These are phyloP conservation scores for Maudiozyma serrabonitensis DNA, from an alignment of 805 yeast species.

Conservation along the genomic window DNA sequence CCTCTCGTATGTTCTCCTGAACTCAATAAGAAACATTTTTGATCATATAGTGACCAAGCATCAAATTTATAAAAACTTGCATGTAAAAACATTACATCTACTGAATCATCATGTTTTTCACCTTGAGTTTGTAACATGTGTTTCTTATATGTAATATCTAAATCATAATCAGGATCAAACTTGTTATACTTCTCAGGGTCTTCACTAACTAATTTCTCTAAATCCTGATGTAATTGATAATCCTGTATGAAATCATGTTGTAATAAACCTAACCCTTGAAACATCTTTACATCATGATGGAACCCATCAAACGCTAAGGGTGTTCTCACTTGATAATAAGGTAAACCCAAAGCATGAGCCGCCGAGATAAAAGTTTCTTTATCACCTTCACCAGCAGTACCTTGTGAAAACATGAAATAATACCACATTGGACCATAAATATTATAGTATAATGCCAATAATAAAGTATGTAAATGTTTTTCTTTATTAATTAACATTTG, in stretches of 20 bases:
- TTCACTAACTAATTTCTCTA: conserved; percentile 3
- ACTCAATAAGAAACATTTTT: conserved; percentile 11
- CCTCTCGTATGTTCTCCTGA: conserved; percentile 19
- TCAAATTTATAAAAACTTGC: conserved; percentile 34
- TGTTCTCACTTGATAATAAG: conserved; percentile 41
- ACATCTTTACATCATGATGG: conserved; percentile 25
- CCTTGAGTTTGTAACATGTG: conserved; percentile 1
- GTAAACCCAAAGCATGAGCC: conserved; percentile 38
- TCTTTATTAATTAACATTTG: conserved; percentile 55
- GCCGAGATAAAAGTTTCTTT: conserved; percentile 68
- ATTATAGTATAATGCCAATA: conserved; percentile 58
- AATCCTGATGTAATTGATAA: conserved; percentile 22
- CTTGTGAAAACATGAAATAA: conserved; percentile 63
- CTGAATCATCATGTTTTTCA: background rate
- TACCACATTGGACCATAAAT: conserved; percentile 56
- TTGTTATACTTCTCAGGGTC: background rate
- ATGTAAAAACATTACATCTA: conserved; percentile 30
- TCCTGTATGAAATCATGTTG: conserved; percentile 63
- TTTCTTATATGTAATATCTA: conserved; percentile 4
- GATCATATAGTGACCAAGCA: conserved; percentile 23
- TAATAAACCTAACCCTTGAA: conserved; percentile 67
- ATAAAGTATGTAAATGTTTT: conserved; percentile 45
- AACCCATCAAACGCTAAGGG: conserved; percentile 29
- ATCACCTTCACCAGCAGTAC: conserved; percentile 72
- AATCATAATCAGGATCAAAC: background rate